These are phyloP conservation scores for Pichia terricola DNA, from an alignment of 1,139 yeast genomes.

Conservation along the genomic window DNA sequence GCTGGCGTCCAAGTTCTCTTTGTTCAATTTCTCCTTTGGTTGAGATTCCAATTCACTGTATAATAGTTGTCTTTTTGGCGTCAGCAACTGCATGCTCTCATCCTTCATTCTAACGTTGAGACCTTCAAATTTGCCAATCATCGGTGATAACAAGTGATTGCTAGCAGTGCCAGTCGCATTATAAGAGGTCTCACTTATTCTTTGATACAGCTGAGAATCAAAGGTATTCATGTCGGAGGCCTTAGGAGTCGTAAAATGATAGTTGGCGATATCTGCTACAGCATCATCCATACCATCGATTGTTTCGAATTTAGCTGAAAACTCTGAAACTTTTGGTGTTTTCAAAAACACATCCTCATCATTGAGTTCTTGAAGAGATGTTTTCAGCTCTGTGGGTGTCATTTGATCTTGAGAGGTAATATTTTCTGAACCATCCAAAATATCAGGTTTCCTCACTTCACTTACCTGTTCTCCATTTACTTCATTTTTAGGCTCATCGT, in stretches of 20 bases:
- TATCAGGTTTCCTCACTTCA: too few relatives aligned
- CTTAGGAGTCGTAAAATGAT: conserved; percentile 7
- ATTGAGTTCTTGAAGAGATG: background rate
- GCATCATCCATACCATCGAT: background rate
- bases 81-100: conserved; percentile 9
- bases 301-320: background rate
- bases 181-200: background rate
- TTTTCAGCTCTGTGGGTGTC: too few relatives aligned
- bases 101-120: conserved; percentile 5
- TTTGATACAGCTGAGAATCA: too few relatives aligned
- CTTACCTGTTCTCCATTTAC: too few relatives aligned
- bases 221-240: too few relatives aligned
- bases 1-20: too few relatives aligned
- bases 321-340: background rate
- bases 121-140: conserved; percentile 15
- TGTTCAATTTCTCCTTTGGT: too few relatives aligned
- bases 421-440: too few relatives aligned
- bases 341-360: background rate
- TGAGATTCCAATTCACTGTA: conserved; percentile 1
- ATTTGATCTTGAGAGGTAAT: too few relatives aligned
- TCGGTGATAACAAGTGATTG: conserved; percentile 6
- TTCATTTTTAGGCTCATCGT: background rate
- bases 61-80: conserved; percentile 7
- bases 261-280: conserved; percentile 5
- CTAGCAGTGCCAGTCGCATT: background rate